Conservation (phyloP, 2,329 filamentous ascomycete species). For the Xylaria sp. region DNA sequence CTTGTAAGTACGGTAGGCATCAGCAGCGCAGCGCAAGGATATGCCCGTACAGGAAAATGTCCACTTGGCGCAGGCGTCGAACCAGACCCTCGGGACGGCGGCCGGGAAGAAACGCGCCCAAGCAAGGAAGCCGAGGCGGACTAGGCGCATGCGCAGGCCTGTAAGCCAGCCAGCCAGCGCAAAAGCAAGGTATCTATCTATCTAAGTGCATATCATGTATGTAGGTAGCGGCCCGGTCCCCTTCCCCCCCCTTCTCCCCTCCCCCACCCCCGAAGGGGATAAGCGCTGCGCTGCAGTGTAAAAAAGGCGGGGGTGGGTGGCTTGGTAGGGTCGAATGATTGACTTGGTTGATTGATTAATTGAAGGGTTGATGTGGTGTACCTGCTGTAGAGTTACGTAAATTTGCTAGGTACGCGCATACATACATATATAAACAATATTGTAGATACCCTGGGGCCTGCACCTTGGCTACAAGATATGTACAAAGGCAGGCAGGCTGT, state of each 20-base stretch:
- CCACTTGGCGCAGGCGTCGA: conserved; percentile 2
- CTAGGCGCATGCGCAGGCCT: no score
- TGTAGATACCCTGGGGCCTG: no score
- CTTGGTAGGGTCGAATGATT: not conserved
- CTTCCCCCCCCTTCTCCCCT: no score
- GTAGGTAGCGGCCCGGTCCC: not conserved
- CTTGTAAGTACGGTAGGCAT: not conserved
- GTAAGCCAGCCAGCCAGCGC: no score
- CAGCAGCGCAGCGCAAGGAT: not conserved
- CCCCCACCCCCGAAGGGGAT: not conserved
- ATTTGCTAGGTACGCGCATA: not conserved
- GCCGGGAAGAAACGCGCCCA: not conserved
- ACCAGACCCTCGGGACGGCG: not conserved
- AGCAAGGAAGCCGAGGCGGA: not conserved
- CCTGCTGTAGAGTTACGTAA: not conserved
- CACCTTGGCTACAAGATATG: not conserved
- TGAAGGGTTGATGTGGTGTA: not conserved
- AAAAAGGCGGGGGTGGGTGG: not conserved
- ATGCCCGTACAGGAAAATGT: not conserved
- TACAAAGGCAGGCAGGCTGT: not conserved
- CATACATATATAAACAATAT: not conserved
- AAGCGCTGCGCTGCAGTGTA: not conserved
- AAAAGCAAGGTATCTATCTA: no score
- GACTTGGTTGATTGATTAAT: not conserved
- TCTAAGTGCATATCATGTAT: not conserved